Evolutionary conservation across 2,329 filamentous ascomycete species (phyloP), one percentile per base, ranked within the genome.

Genomic region (Chalara sp.): DNA sequence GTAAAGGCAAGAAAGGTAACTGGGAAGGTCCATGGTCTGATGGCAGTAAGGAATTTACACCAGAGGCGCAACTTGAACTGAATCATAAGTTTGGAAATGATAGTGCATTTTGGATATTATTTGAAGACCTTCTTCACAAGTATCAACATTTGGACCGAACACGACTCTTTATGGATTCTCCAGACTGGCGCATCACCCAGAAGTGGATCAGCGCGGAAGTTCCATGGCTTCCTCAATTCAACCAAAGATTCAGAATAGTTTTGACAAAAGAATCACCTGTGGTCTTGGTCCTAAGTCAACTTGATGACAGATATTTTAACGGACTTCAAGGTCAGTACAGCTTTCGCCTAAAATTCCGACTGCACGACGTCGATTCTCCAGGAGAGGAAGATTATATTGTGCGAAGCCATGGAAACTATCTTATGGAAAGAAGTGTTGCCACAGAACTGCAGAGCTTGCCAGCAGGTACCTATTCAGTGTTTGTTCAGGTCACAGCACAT

Each of bases 31-130:
- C 79, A 0, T 83, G 69, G 65, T 75, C 71, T 12, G 79, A 83
- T 54, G 79, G 79, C 1, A 79, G 75, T 32, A 79, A 79, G 61
- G 79, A 83, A 60, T 83, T 80, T 73, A 83, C 79, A 1, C 69
- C 73, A 1, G 78, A 81, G 29, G 75, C 75, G 35, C 76, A 81
- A 46, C 68, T 74, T 51, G 79, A 82, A 62, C 73, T 83, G 1
- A 72, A 70, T 41, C 79, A 83, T 60, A 74, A 72, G 32, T 83
- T 83, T 51, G 79, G 80, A 28, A 78, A 76, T 55, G 80, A 83
- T 58, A 80, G 78, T 0, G 77, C 80, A 10, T 83, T 83, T 59
- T 83, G 80, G 80, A 83, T 83, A 52, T 73, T 77, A 1, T 83
- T 81, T 59, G 72, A 78, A 47, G 81, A 84, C 58, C 70, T 85